Percentiles rank a stretch among this genome's conserved stretches.
Conservation (phyloP, 306 rosid species). For the Rubus idaeus region DNA sequence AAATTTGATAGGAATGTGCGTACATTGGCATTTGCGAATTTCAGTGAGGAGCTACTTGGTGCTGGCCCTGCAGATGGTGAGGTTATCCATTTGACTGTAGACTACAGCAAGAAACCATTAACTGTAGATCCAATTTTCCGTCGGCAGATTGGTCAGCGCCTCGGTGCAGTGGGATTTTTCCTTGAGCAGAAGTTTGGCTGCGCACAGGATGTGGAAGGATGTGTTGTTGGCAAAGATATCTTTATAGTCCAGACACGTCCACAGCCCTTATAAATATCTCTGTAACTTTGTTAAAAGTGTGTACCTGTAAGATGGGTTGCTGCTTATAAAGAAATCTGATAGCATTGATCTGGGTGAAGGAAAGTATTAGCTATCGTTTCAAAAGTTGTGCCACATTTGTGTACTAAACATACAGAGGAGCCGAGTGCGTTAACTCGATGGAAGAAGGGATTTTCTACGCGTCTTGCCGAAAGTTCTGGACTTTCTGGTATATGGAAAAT, state of each 20-base stretch:
- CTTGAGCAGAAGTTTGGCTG: conserved; percentile 82
- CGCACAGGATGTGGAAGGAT: conserved; percentile 92
- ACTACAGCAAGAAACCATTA: conserved; percentile 83
- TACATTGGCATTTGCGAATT: conserved; percentile 86
- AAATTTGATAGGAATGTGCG: conserved; percentile 74
- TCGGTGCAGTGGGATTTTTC: conserved; percentile 84
- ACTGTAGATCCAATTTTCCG: conserved; percentile 74
- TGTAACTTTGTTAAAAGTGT: neutral
- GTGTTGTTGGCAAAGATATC: conserved; percentile 79
- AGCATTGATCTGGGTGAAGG: neutral
- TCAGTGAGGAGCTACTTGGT: conserved; percentile 79
- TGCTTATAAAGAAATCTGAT: neutral
- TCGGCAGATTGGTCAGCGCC: conserved; percentile 77
- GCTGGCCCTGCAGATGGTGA: conserved; percentile 88
- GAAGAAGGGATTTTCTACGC: neutral
- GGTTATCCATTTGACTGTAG: conserved; percentile 75
- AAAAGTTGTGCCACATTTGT: neutral
- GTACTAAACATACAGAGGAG: neutral
- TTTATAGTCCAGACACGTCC: conserved; percentile 90
- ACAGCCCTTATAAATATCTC: conserved; percentile 54
- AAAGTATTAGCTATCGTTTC: neutral
- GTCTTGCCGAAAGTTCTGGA: neutral
- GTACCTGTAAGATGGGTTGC: neutral
- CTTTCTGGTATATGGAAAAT: neutral
- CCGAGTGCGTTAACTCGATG: neutral